Percentiles rank a stretch among this genome's conserved stretches.
Conservation (phyloP, 106 monocot genomes). For the Gastrodia elata region DNA sequence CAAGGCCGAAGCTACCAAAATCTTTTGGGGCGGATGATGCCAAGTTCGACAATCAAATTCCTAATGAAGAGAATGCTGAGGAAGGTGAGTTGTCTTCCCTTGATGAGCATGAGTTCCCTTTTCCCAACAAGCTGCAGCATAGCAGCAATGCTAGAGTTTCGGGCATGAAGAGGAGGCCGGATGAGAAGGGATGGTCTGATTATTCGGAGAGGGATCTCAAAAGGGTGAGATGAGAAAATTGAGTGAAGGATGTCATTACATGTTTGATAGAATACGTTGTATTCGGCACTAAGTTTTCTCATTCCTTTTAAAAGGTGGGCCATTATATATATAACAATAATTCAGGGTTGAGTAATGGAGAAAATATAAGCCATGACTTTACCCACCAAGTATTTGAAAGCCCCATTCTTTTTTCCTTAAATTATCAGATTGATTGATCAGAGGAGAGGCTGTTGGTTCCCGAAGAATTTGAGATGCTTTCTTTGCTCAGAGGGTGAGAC, state of each 20-base stretch:
- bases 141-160: slow-evolving; percentile 14
- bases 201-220: slow-evolving; percentile 11
- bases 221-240: slow-evolving; percentile 7
- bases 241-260: neutral
- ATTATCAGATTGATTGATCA: neutral
- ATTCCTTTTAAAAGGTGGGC: neutral
- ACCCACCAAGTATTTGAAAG: neutral
- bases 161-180: neutral
- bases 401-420: neutral
- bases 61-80: slow-evolving; percentile 21
- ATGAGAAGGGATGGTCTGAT: slow-evolving; percentile 9
- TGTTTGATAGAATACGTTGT: too few relatives aligned
- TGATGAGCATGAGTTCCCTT: slow-evolving; percentile 18
- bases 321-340: neutral
- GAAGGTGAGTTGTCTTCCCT: slow-evolving; percentile 47
- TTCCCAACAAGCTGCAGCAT: slow-evolving; percentile 11
- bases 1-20: slow-evolving; percentile 1
- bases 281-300: too few relatives aligned
- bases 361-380: neutral
- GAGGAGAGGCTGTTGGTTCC: neutral
- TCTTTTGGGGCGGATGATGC: neutral
- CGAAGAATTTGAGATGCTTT: neutral
- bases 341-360: neutral
- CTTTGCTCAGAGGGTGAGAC: neutral
- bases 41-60: neutral